Evolutionary conservation across 2,329 filamentous ascomycete genomes (phyloP), one percentile per base, ranked within the genome.

Genomic region (Cytospora leucostoma): DNA sequence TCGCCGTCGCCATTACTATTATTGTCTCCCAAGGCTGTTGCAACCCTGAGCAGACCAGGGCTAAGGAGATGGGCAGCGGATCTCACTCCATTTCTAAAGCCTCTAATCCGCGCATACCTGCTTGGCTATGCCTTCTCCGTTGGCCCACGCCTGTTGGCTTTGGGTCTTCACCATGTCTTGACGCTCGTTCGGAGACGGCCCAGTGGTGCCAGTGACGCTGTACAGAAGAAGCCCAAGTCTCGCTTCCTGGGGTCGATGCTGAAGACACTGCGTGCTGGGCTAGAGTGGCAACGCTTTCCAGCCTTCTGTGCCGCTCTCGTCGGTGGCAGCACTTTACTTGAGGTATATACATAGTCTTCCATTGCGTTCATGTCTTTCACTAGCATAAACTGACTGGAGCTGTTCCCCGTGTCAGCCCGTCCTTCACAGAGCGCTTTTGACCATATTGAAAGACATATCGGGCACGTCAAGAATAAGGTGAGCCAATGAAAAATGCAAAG

Each of bases 281-380:
- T 88, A 17, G 82, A 84, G 52, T 75, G 77, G 61, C 80, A 82
- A 65, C 79, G 85, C 10, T 88, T 88, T 69, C 84, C 86, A 51
- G 78, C 84, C 4, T 88, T 88, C 70, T 88, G 86, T 71, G 86
- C 85, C 8, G 77, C 80, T 7, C 74, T 88, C 11, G 81, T 85
- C 47, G 86, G 86, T 38, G 85, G 85, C 47, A 83, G 81, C 66
- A 86, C 84, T 32, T 71, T 88, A n/a, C 71, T 88, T n/a, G 80
- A 87, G 78, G 85, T 83, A 75, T 69, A 78, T 70, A 47, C n/a
- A 47, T 7, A 5, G 21, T 21, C 21, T 2, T 11, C n/a, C 7
- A 12, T 47, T n/a, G n/a, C n/a, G 17, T 21, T 19, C 10, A 21
- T 5, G 8, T 47, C n/a, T 3, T 8, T 21, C 19, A 10, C 44